phyloP scores from a whole-genome alignment of 2,329 filamentous ascomycete genomes.

The Pyrenochaeta sp. region DNA sequence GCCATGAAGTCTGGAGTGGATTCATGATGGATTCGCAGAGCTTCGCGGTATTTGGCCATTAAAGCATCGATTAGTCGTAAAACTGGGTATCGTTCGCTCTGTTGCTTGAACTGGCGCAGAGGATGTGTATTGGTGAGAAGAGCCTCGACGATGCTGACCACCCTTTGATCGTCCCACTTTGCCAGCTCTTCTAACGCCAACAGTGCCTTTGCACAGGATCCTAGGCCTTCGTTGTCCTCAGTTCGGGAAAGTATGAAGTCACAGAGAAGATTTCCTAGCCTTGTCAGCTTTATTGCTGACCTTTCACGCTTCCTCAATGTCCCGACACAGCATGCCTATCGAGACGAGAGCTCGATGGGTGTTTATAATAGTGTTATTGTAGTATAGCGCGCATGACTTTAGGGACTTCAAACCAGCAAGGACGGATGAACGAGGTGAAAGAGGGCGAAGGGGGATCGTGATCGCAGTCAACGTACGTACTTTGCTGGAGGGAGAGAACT shows the following conservation, averaged over 20 bases:
- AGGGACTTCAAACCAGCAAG: not conserved
- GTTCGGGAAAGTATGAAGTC: constrained; percentile 72
- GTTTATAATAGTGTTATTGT: not conserved
- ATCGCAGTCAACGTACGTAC: constrained; percentile 36
- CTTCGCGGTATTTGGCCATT: constrained; percentile 64
- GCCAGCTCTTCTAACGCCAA: constrained; percentile 66
- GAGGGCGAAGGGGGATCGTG: not conserved
- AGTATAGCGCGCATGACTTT: not conserved
- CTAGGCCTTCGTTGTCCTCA: constrained; percentile 62
- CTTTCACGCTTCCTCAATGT: not conserved
- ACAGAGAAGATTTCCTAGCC: constrained; percentile 63
- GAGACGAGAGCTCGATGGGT: not conserved
- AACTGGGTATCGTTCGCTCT: constrained; percentile 67
- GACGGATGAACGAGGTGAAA: not conserved
- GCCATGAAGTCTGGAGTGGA: constrained; percentile 62
- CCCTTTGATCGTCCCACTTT: constrained; percentile 67
- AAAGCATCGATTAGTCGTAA: constrained; percentile 68
- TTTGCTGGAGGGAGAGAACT: constrained; percentile 68
- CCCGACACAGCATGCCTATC: not conserved
- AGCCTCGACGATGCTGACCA: constrained; percentile 62
- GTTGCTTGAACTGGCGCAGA: constrained; percentile 68
- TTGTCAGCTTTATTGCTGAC: not conserved
- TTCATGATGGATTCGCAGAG: constrained; percentile 61
- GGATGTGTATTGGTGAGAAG: constrained; percentile 63
- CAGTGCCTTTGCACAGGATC: constrained; percentile 66